Evolutionary conservation across 371 early-diverging fungal genomes (phyloP).

Genomic region (Fennellomyces sp.): DNA sequence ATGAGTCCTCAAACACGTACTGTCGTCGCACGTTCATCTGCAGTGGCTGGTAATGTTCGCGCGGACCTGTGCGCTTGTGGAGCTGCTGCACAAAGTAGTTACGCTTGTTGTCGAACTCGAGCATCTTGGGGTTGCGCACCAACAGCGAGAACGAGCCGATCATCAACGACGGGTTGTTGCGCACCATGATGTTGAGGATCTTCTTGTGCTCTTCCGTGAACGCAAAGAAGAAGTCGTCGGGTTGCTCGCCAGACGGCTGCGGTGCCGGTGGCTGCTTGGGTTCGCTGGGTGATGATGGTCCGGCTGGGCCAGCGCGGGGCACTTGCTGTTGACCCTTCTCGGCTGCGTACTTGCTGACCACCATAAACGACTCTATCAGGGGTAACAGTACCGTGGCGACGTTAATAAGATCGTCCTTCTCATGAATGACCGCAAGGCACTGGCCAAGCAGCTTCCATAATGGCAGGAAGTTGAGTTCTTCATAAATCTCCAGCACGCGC

Average conservation of each 20-base stretch:
- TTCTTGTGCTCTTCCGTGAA: conserved; percentile 96
- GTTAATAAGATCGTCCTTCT: conserved; percentile 80
- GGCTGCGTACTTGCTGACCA: conserved; percentile 81
- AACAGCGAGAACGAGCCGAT: conserved; percentile 96
- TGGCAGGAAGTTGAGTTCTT: conserved; percentile 67
- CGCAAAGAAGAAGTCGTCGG: conserved; percentile 77
- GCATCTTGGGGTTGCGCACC: conserved; percentile 94
- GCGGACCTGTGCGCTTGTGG: conserved; percentile 73
- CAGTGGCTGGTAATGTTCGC: conserved; percentile 73
- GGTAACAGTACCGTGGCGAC: conserved; percentile 94
- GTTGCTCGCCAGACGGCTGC: background rate
- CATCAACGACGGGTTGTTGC: conserved; percentile 95
- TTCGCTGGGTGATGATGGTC: background rate
- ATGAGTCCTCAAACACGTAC: conserved; percentile 97
- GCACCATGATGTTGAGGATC: conserved; percentile 95
- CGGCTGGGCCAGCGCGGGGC: conserved; percentile 5
- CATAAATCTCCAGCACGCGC: conserved; percentile 69
- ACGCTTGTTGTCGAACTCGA: conserved; percentile 99
- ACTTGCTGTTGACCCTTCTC: conserved; percentile 23
- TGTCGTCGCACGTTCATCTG: conserved; percentile 92
- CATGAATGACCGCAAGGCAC: conserved; percentile 74
- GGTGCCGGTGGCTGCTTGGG: background rate
- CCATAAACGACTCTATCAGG: conserved; percentile 96
- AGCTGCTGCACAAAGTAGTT: conserved; percentile 96
- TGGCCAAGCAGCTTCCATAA: conserved; percentile 86